These are phyloP conservation scores for Rosa rugosa DNA, from an alignment of 306 rosid species.

Conservation along the genomic window DNA sequence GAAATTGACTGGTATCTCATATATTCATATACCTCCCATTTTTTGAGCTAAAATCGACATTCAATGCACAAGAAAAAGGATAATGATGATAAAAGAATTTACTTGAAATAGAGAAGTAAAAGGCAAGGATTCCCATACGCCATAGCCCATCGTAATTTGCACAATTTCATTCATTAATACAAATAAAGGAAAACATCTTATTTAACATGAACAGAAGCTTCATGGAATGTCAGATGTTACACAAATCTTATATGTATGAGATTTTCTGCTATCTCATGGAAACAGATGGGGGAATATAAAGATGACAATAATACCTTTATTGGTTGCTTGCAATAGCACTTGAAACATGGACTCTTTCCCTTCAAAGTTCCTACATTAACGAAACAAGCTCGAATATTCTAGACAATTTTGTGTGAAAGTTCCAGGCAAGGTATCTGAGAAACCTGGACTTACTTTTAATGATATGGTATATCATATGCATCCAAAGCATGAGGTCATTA, in stretches of 20 bases:
- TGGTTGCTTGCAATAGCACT: background rate
- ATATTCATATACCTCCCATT: background rate
- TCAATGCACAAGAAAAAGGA: background rate
- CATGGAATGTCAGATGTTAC: too few species aligned
- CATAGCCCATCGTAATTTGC: background rate
- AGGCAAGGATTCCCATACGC: background rate
- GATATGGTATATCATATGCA: slow-evolving; percentile 74
- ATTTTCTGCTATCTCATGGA: too few species aligned
- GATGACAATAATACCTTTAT: too few species aligned
- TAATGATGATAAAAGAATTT: background rate
- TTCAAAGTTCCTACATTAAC: background rate
- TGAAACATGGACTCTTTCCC: background rate
- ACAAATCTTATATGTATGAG: too few species aligned
- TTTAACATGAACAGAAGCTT: background rate
- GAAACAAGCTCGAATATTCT: background rate
- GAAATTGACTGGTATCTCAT: background rate
- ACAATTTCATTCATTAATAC: background rate
- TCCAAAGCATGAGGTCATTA: slow-evolving; percentile 87
- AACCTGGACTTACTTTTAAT: slow-evolving; percentile 36
- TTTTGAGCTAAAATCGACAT: background rate
- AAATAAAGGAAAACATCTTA: background rate
- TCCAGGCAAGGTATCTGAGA: background rate
- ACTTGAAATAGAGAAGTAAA: background rate
- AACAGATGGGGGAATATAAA: too few species aligned
- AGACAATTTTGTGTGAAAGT: background rate